Evolutionary conservation across 345 rosid genomes (phyloP).

Genomic region (Aquilaria malaccensis): DNA sequence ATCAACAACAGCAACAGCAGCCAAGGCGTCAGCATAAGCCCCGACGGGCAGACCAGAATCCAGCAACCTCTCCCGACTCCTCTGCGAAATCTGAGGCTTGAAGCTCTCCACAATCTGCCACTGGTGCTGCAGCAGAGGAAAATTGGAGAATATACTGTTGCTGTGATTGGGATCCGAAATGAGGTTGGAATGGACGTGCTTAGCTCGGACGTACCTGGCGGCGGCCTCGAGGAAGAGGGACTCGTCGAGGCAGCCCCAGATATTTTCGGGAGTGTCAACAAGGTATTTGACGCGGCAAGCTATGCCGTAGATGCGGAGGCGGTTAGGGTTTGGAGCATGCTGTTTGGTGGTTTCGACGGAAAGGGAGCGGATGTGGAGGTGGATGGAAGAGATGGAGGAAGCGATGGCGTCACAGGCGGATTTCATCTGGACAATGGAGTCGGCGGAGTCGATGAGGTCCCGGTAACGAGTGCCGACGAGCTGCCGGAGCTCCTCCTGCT

Average conservation of each 20-base stretch:
- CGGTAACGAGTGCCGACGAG: conserved; percentile 87
- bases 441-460: conserved; percentile 94
- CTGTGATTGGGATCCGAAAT: conserved; percentile 38
- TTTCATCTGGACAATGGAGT: conserved; percentile 85
- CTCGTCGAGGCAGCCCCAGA: conserved; percentile 94
- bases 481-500: conserved; percentile 93
- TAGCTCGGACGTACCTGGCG: conserved; percentile 70
- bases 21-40: conserved; percentile 76
- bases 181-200: conserved; percentile 63
- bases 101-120: conserved; percentile 98
- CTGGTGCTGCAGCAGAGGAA: conserved; percentile 88
- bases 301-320: conserved; percentile 53
- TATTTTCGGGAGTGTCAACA: conserved; percentile 92
- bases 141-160: conserved; percentile 53
- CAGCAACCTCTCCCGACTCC: conserved; percentile 75
- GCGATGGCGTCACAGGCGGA: conserved; percentile 71
- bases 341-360: conserved; percentile 56
- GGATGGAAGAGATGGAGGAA: conserved; percentile 57
- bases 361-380: conserved; percentile 51
- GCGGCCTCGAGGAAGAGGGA: conserved; percentile 87
- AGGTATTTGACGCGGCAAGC: conserved; percentile 89
- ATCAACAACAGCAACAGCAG: conserved; percentile 82
- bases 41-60: conserved; percentile 55
- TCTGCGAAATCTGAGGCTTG: conserved; percentile 89
- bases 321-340: conserved; percentile 17